phyloP scores from a whole-genome alignment of 257 asterid species.

The Fraxinus quadrangulata region DNA sequence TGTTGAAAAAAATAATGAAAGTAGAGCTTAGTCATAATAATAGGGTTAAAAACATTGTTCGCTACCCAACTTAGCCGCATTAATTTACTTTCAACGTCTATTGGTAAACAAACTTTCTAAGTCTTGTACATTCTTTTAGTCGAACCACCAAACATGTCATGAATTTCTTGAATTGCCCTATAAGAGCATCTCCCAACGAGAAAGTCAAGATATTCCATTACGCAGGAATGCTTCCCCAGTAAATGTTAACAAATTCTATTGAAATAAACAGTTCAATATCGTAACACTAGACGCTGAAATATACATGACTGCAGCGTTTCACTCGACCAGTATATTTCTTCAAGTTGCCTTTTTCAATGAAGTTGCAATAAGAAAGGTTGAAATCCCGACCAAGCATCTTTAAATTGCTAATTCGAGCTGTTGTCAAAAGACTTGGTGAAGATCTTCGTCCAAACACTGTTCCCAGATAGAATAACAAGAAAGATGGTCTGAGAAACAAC shows the following conservation, averaged over 20 bases:
- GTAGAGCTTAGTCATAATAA: background rate
- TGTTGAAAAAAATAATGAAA: background rate
- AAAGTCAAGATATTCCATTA: too few species aligned
- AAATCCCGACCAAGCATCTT: background rate
- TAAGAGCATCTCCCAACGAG: too few species aligned
- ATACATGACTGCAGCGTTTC: background rate
- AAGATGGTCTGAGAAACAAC: too few species aligned
- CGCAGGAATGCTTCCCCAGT: background rate
- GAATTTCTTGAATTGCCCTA: background rate
- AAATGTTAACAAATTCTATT: background rate
- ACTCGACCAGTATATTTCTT: background rate
- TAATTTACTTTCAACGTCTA: background rate
- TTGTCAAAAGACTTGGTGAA: background rate
- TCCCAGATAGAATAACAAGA: background rate
- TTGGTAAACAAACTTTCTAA: background rate
- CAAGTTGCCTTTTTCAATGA: background rate
- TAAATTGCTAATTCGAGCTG: background rate
- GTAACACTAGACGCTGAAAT: background rate
- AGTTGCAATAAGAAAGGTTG: background rate
- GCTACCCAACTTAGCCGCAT: background rate
- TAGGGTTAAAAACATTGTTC: background rate
- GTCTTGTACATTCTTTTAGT: background rate
- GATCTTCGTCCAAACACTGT: background rate
- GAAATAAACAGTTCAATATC: background rate
- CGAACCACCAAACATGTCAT: too few species aligned